These are phyloP conservation scores for Noccaea bulbosa DNA, from an alignment of 345 rosid genomes.

Conservation along the genomic window DNA sequence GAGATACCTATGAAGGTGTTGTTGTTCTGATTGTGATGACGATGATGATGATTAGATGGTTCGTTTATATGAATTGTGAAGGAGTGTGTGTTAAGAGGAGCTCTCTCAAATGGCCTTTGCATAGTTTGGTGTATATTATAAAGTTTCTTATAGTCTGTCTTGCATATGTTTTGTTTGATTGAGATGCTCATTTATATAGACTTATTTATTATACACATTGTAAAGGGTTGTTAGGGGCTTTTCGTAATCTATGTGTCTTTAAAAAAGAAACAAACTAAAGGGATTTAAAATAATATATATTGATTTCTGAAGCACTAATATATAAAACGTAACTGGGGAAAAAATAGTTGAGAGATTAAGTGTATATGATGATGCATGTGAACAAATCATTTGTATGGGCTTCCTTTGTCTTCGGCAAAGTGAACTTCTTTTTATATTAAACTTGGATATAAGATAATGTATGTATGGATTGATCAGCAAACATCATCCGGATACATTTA, in stretches of 20 bases:
- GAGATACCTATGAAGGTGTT: constrained; percentile 43
- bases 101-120: constrained; percentile 33
- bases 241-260: background rate
- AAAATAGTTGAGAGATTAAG: constrained; percentile 29
- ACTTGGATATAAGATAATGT: constrained; percentile 10
- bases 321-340: background rate
- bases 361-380: constrained; percentile 56
- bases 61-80: constrained; percentile 51
- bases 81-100: constrained; percentile 30
- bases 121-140: constrained; percentile 33
- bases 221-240: constrained; percentile 17
- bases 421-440: constrained; percentile 12
- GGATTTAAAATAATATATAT: background rate
- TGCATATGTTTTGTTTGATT: constrained; percentile 36
- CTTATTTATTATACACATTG: constrained; percentile 30
- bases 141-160: constrained; percentile 29
- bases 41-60: constrained; percentile 19
- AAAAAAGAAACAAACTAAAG: background rate
- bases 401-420: constrained; percentile 55
- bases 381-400: constrained; percentile 73
- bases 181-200: constrained; percentile 27
- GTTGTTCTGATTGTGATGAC: constrained; percentile 12
- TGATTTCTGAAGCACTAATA: background rate
- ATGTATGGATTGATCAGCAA: constrained; percentile 1
- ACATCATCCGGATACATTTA: constrained; percentile 7